These are phyloP conservation scores for Retiboletus fuscus DNA, from an alignment of 1,284 basidiomycete genomes.

Conservation along the genomic window DNA sequence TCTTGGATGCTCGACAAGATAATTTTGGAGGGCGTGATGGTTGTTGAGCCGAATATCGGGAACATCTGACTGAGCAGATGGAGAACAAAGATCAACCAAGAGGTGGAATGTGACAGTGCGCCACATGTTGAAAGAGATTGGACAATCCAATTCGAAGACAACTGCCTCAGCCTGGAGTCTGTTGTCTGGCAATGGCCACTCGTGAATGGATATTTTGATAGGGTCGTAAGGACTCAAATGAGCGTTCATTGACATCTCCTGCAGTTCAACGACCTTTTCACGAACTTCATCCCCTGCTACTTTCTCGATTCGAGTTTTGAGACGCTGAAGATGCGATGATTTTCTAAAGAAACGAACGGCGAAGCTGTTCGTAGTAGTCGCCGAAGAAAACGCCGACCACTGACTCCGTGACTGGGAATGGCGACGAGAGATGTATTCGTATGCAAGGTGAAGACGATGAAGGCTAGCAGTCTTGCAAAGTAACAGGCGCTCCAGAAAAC, in stretches of 20 bases:
- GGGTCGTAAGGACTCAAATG: no score
- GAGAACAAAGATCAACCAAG: conserved; percentile 49
- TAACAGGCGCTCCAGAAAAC: conserved; percentile 55
- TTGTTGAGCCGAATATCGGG: conserved; percentile 32
- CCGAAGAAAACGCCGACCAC: conserved; percentile 41
- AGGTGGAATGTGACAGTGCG: conserved; percentile 55
- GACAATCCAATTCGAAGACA: conserved; percentile 61
- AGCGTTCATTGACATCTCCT: conserved; percentile 30
- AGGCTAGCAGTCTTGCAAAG: conserved; percentile 49
- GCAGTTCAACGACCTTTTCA: conserved; percentile 37
- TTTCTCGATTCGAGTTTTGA: conserved; percentile 48
- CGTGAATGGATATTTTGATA: conserved; percentile 56
- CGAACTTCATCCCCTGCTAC: conserved; percentile 30
- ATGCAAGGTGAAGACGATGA: conserved; percentile 43
- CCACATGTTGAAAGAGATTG: conserved; percentile 57
- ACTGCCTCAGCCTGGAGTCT: conserved; percentile 42
- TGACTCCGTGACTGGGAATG: conserved; percentile 27
- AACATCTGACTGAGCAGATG: neutral
- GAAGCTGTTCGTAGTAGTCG: conserved; percentile 34
- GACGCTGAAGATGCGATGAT: conserved; percentile 34
- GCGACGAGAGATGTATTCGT: conserved; percentile 50
- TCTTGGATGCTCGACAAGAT: conserved; percentile 28
- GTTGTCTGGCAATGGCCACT: conserved; percentile 62
- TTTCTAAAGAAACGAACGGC: conserved; percentile 47
- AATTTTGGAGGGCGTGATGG: conserved; percentile 26